Percentiles rank a stretch among this genome's conserved stretches.
Evolutionary conservation across 2,329 filamentous ascomycete genomes (phyloP).

Genomic region (Pseudopithomyces maydicus): DNA sequence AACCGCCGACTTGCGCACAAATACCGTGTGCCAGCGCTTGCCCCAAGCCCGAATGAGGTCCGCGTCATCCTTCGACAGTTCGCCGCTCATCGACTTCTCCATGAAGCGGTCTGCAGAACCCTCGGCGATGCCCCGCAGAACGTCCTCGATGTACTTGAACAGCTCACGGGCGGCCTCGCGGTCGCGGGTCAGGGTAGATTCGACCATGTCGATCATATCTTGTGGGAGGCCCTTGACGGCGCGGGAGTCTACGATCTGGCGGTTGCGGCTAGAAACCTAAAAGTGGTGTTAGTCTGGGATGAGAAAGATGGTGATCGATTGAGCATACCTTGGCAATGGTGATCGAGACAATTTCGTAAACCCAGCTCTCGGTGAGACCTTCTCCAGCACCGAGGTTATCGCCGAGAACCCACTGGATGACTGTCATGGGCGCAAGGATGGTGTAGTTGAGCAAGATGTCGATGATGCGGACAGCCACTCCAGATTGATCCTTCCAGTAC

Average conservation of each 20-base stretch:
- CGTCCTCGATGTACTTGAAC: constrained; percentile 80
- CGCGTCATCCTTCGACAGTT: constrained; percentile 50
- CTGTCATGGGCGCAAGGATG: constrained; percentile 82
- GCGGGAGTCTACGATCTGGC: constrained; percentile 73
- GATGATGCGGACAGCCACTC: constrained; percentile 87
- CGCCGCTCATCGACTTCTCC: constrained; percentile 65
- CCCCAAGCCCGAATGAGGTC: constrained; percentile 79
- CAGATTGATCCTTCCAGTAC: constrained; percentile 93
- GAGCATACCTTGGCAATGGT: constrained; percentile 75
- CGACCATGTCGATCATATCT: constrained; percentile 64
- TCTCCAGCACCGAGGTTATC: constrained; percentile 68
- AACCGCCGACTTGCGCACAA: constrained; percentile 78
- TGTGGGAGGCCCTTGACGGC: constrained; percentile 61
- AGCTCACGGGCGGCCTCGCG: constrained; percentile 76
- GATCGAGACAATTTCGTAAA: constrained; percentile 88
- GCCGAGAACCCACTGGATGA: constrained; percentile 87
- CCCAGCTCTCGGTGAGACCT: constrained; percentile 72
- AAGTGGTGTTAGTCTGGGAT: no score
- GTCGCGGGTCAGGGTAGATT: constrained; percentile 72
- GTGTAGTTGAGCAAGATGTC: constrained; percentile 98
- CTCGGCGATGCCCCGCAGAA: constrained; percentile 71
- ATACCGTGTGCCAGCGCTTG: constrained; percentile 83
- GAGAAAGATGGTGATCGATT: no score
- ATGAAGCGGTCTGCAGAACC: constrained; percentile 77
- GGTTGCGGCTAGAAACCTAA: constrained; percentile 76